Percentiles rank a stretch among this genome's conserved stretches.
Conservation (phyloP, 768 basidiomycete genomes). For the Kwoniella bestiolae region DNA sequence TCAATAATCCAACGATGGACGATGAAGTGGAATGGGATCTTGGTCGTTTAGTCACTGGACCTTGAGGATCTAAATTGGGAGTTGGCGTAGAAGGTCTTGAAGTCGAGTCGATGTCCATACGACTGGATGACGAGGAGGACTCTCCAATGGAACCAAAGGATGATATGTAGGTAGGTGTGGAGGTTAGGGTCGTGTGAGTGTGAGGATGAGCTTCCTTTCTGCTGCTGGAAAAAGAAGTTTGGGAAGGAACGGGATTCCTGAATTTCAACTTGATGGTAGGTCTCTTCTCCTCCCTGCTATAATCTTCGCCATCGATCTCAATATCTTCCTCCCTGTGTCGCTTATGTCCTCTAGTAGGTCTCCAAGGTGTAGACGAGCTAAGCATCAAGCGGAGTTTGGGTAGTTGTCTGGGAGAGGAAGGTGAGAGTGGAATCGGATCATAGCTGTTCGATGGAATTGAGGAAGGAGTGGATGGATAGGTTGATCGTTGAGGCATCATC, state of each 20-base stretch:
- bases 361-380: background rate
- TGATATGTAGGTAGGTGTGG: background rate
- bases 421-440: constrained; percentile 7
- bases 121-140: background rate
- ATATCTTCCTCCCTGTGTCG: background rate
- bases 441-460: background rate
- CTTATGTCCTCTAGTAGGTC: background rate
- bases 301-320: background rate
- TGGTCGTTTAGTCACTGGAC: constrained; percentile 8
- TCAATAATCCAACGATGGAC: constrained; percentile 11
- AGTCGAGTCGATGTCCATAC: background rate
- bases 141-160: background rate
- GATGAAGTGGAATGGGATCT: constrained; percentile 15
- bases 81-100: constrained; percentile 5
- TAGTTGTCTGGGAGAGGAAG: constrained; percentile 1
- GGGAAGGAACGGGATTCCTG: constrained; percentile 5
- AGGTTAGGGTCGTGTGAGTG: background rate
- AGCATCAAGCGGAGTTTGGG: constrained; percentile 12
- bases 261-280: constrained; percentile 16
- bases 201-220: background rate
- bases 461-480: background rate
- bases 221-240: background rate
- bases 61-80: background rate
- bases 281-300: background rate
- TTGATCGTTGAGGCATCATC: constrained; percentile 4